Evolutionary conservation across 2,329 filamentous ascomycete species (phyloP).

Genomic region (Alternaria sp.): DNA sequence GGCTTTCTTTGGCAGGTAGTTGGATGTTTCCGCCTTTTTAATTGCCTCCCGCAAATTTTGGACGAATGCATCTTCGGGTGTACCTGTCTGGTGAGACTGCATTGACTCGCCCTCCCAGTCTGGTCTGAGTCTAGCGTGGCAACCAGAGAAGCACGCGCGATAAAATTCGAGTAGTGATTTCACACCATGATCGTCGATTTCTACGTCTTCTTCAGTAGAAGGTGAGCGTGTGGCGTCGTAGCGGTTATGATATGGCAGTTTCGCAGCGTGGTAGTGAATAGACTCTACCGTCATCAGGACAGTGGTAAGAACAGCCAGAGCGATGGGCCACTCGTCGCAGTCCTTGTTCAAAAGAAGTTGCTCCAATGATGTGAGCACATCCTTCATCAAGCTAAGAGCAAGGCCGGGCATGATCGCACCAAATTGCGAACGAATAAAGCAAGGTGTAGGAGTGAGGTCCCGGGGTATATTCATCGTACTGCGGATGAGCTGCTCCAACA

Average conservation of each 20-base stretch:
- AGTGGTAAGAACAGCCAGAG: slow-evolving; percentile 43
- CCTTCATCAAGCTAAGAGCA: slow-evolving; percentile 42
- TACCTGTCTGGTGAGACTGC: background rate
- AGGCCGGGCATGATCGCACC: slow-evolving; percentile 47
- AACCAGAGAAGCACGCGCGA: slow-evolving; percentile 43
- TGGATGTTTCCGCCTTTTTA: slow-evolving; percentile 21
- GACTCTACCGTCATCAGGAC: slow-evolving; percentile 51
- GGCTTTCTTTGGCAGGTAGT: slow-evolving; percentile 36
- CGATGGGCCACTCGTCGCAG: slow-evolving; percentile 43
- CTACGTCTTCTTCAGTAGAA: slow-evolving; percentile 14
- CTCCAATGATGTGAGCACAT: slow-evolving; percentile 45
- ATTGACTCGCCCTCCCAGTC: slow-evolving; percentile 41
- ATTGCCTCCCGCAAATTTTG: slow-evolving; percentile 38
- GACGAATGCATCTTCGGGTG: slow-evolving; percentile 39
- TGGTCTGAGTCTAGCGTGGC: slow-evolving; percentile 40
- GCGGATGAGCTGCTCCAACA: slow-evolving; percentile 28
- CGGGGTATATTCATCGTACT: slow-evolving; percentile 27
- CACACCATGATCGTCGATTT: slow-evolving; percentile 38
- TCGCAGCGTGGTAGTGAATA: slow-evolving; percentile 50
- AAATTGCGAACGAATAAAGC: slow-evolving; percentile 52
- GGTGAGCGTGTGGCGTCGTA: slow-evolving; percentile 6
- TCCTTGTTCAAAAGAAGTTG: slow-evolving; percentile 40
- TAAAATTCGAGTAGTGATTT: slow-evolving; percentile 44
- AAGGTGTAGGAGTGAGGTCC: slow-evolving; percentile 41
- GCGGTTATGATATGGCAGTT: slow-evolving; percentile 44